phyloP scores from a whole-genome alignment of 495 filamentous ascomycete species.

The Evernia prunastri region DNA sequence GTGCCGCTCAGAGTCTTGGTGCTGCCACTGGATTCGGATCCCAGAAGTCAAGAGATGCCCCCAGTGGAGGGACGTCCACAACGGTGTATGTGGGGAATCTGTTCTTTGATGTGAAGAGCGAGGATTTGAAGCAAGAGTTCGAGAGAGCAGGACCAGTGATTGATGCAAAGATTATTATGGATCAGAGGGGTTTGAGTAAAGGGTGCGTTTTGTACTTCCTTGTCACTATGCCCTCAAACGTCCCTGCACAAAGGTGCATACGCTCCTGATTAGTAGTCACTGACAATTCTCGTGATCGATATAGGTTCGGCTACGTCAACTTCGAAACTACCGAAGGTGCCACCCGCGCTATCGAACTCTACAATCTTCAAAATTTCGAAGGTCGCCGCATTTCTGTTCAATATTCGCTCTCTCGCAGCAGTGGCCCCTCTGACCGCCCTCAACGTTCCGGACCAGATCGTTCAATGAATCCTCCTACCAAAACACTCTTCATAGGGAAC shows the following conservation, averaged over 20 bases:
- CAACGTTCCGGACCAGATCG: not conserved
- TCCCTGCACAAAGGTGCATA: not conserved
- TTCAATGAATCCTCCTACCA: slow-evolving; percentile 44
- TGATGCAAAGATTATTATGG: slow-evolving; percentile 51
- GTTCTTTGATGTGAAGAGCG: slow-evolving; percentile 70
- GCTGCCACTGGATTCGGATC: slow-evolving; percentile 16
- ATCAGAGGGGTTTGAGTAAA: slow-evolving; percentile 74
- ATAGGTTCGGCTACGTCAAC: slow-evolving; percentile 72
- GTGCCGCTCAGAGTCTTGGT: slow-evolving; percentile 19
- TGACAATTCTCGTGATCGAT: slow-evolving; percentile 25
- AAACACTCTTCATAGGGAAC: slow-evolving; percentile 80
- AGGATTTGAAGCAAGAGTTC: slow-evolving; percentile 63
- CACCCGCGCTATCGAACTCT: slow-evolving; percentile 52
- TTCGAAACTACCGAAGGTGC: slow-evolving; percentile 55
- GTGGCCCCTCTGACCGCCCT: not conserved
- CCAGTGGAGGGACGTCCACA: slow-evolving; percentile 26
- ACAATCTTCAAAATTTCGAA: slow-evolving; percentile 66
- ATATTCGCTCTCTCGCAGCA: slow-evolving; percentile 32
- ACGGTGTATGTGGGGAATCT: slow-evolving; percentile 79
- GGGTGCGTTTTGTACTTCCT: slow-evolving; percentile 54
- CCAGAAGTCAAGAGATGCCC: slow-evolving; percentile 22
- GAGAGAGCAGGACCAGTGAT: slow-evolving; percentile 57
- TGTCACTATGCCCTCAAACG: not conserved
- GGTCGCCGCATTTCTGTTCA: slow-evolving; percentile 68
- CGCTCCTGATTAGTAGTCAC: not conserved